Percentiles rank a stretch among this genome's conserved stretches.
Evolutionary conservation across 768 basidiomycete genomes (phyloP).

Genomic region (Tulasnella sp.): DNA sequence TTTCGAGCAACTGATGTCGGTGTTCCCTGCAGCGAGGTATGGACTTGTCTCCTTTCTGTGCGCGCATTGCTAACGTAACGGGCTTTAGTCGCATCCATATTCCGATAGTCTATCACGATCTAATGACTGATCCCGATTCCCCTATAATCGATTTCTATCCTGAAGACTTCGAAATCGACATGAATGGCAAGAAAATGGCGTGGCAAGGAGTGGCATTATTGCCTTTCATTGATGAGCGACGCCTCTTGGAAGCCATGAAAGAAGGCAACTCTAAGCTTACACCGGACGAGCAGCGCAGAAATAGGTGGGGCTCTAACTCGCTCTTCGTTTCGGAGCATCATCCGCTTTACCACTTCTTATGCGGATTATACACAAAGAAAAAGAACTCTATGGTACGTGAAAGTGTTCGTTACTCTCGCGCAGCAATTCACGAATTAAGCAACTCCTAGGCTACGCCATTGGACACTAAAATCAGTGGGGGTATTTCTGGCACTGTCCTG

Average conservation of each 20-base stretch:
- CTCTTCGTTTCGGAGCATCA: conserved; percentile 78
- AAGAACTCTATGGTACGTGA: conserved; percentile 53
- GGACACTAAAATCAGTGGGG: conserved; percentile 54
- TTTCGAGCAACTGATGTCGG: conserved; percentile 95
- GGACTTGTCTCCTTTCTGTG: conserved; percentile 16
- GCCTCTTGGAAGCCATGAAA: conserved; percentile 75
- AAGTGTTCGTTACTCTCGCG: background rate
- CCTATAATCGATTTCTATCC: conserved; percentile 98
- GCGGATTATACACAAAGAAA: conserved; percentile 80
- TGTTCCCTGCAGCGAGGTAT: conserved; percentile 88
- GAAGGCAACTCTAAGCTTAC: conserved; percentile 41
- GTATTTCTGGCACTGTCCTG: conserved; percentile 66
- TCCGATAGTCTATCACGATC: conserved; percentile 65
- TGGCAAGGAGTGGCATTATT: conserved; percentile 98
- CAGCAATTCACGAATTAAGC: background rate
- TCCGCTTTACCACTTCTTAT: conserved; percentile 74
- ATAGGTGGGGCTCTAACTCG: conserved; percentile 70
- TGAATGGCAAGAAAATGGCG: conserved; percentile 99
- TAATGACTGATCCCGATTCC: conserved; percentile 79
- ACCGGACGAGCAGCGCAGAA: conserved; percentile 72
- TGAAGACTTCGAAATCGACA: conserved; percentile 81
- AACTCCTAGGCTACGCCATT: conserved; percentile 53
- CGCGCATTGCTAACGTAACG: conserved; percentile 2
- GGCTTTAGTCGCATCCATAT: conserved; percentile 67
- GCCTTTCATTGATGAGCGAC: conserved; percentile 83